These are phyloP conservation scores for Chaetomiaceae sp. DNA, from an alignment of 2,329 filamentous ascomycete species.

Conservation along the genomic window DNA sequence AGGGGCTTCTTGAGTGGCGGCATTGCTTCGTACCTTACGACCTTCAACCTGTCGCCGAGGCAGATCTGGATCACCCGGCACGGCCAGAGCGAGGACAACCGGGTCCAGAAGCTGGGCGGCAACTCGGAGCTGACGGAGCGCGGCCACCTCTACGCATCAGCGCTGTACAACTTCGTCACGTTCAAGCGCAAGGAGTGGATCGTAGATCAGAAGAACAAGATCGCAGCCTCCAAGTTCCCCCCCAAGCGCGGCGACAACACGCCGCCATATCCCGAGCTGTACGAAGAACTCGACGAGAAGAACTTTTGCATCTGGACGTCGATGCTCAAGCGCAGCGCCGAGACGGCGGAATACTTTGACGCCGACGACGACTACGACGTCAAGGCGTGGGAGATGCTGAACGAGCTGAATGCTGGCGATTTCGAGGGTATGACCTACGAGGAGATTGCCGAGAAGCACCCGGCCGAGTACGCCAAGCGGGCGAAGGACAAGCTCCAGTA, in stretches of 20 bases:
- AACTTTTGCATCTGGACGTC: constrained; percentile 98
- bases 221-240: constrained; percentile 75
- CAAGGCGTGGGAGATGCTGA: constrained; percentile 97
- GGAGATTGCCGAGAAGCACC: constrained; percentile 74
- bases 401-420: constrained; percentile 86
- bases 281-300: constrained; percentile 67
- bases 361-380: constrained; percentile 89
- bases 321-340: constrained; percentile 85
- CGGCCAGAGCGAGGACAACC: constrained; percentile 85
- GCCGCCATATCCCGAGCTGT: constrained; percentile 85
- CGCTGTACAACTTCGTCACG: constrained; percentile 79
- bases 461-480: constrained; percentile 76
- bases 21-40: constrained; percentile 90
- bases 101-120: constrained; percentile 82
- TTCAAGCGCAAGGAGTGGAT: constrained; percentile 78
- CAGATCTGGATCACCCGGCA: constrained; percentile 99
- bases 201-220: constrained; percentile 72
- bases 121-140: constrained; percentile 79
- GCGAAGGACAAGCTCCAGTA: constrained; percentile 87
- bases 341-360: constrained; percentile 86
- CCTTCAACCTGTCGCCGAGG: constrained; percentile 90
- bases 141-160: constrained; percentile 72
- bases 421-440: constrained; percentile 96
- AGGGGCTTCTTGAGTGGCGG: constrained; percentile 88
- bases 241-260: constrained; percentile 87